phyloP scores from a whole-genome alignment of 805 yeast species.

The Zygoascus flipseniorum region DNA sequence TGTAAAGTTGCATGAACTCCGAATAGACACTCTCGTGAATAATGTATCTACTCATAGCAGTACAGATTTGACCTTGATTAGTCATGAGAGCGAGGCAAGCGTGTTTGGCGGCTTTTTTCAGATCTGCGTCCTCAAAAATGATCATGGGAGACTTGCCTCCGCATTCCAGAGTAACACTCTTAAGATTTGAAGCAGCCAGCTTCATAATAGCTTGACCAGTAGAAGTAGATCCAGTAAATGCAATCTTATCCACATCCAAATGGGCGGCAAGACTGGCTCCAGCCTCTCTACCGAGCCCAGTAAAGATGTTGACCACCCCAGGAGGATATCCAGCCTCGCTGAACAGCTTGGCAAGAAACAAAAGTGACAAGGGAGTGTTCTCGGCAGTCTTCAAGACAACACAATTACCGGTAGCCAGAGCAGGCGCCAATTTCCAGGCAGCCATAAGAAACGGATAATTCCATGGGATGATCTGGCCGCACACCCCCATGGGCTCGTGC shows the following conservation, averaged over 20 bases:
- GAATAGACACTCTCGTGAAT: conserved; percentile 83
- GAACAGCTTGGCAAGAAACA: conserved; percentile 59
- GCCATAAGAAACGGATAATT: conserved; percentile 92
- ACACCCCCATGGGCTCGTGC: conserved; percentile 89
- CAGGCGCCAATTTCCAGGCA: conserved; percentile 93
- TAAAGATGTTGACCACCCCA: conserved; percentile 81
- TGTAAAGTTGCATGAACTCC: conserved; percentile 54
- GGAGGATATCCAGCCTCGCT: conserved; percentile 84
- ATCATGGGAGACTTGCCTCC: conserved; percentile 96
- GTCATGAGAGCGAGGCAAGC: conserved; percentile 77
- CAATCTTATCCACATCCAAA: conserved; percentile 77
- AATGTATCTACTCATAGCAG: conserved; percentile 88
- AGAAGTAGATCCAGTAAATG: conserved; percentile 92
- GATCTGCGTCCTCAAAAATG: conserved; percentile 76
- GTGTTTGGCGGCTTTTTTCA: conserved; percentile 66
- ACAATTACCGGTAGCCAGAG: conserved; percentile 83
- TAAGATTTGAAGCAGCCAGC: conserved; percentile 68
- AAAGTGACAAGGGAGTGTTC: conserved; percentile 83
- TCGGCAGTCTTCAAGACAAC: conserved; percentile 86
- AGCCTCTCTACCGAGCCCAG: conserved; percentile 79
- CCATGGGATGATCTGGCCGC: conserved; percentile 97
- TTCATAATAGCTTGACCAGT: conserved; percentile 79
- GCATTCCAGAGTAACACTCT: conserved; percentile 87
- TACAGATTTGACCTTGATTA: conserved; percentile 94
- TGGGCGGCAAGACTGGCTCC: conserved; percentile 77